A percentile compares a stretch with the other conserved stretches of the same genome.
phyloP scores from a whole-genome alignment of 371 early-diverging fungal species.

The Apophysomyces trapeziformis region DNA sequence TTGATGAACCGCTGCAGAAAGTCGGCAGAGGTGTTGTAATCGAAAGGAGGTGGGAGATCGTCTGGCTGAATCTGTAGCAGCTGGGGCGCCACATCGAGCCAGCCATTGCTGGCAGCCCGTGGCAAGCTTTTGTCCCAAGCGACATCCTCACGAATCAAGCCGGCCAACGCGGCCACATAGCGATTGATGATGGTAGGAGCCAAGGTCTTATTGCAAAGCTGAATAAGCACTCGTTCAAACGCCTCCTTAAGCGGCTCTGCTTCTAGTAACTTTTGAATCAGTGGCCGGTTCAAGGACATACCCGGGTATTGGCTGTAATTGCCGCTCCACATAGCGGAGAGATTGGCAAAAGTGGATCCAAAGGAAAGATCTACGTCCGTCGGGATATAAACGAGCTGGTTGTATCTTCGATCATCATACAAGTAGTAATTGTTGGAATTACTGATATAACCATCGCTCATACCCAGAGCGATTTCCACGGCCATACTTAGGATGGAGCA shows the following conservation, averaged over 20 bases:
- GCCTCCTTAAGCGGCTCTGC: slow-evolving; percentile 28
- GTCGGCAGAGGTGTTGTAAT: slow-evolving; percentile 5
- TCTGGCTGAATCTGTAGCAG: no score
- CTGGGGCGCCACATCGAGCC: background rate
- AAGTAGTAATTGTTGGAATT: slow-evolving; percentile 31
- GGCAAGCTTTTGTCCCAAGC: slow-evolving; percentile 23
- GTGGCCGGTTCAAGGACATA: slow-evolving; percentile 14
- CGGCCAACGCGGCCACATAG: slow-evolving; percentile 21
- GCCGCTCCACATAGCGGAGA: slow-evolving; percentile 27
- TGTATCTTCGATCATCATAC: slow-evolving; percentile 18
- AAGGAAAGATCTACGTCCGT: slow-evolving; percentile 41
- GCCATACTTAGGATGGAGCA: slow-evolving; percentile 23
- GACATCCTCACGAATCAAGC: slow-evolving; percentile 25
- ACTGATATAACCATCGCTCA: slow-evolving; percentile 19
- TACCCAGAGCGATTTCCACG: slow-evolving; percentile 23
- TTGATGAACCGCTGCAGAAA: slow-evolving; percentile 3
- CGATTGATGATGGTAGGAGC: slow-evolving; percentile 18
- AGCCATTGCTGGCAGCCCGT: background rate
- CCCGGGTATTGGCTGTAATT: slow-evolving; percentile 38
- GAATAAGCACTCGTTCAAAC: slow-evolving; percentile 28
- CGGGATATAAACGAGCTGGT: slow-evolving; percentile 30
- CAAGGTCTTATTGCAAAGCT: slow-evolving; percentile 14
- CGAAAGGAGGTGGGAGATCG: background rate
- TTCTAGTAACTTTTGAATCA: slow-evolving; percentile 18
- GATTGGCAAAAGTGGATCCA: slow-evolving; percentile 24